Evolutionary conservation across 768 basidiomycete genomes (phyloP), one percentile per base, ranked within the genome.

Genomic region (Leccinum longicurvipes): DNA sequence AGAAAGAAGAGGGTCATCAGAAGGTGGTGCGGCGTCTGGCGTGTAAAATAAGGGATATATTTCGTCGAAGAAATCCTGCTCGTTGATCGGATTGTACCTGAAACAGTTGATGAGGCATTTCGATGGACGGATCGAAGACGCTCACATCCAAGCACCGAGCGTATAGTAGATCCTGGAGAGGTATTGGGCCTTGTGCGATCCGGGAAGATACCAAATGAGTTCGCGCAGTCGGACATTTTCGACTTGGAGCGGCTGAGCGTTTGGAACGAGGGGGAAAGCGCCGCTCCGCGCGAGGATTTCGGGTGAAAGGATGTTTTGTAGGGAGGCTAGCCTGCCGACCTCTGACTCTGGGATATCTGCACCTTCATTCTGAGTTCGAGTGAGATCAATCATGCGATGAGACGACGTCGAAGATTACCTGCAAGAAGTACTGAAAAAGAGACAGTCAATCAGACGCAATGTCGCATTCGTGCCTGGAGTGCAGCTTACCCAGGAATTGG

Each of bases 91-190:
- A 64, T 85, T 82, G 64, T 87, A 87, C 84, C 86, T 87, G 60
- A 11, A 21, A 17, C 10, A 27, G 32, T 11, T 19, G 49, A 39
- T 70, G 42, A 60, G 57, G 19, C 7, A 53, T 41, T 32, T 17
- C 11, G 25, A 48, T 28, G 58, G 47, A 29, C 42, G 42, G 49
- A 29, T 46, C 29, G 55, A 31, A 52, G 32, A 62, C 24, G 50
- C 84, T 71, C 70, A 86, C 86, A 88, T 87, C 86, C 85, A 87
- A 52, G 84, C 81, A 28, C 84, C 87, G 63, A 83, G 79, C 25
- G 77, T 77, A 68, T 77, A 87, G 67, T 85, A 89, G 19, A 81
- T 78, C 19, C 78, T 77, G 24, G 81, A 79, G 36, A 90, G 72
- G 52, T 82, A 79, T n/a, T 79, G 73, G 4, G 89, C 86, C 54